phyloP scores from a whole-genome alignment of 495 filamentous ascomycete genomes.

The Hypoxylon trugodes region DNA sequence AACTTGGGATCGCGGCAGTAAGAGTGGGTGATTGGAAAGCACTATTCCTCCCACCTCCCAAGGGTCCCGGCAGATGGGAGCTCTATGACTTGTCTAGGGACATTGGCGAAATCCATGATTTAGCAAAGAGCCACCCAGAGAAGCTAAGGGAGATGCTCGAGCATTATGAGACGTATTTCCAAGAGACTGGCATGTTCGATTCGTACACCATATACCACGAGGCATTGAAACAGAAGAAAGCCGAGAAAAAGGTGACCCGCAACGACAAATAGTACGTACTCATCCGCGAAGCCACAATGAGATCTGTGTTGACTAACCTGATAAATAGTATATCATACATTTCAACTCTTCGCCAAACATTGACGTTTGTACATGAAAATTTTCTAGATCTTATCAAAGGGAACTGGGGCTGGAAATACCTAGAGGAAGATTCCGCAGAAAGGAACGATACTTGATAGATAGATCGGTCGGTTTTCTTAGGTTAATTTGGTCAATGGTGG shows the following conservation, averaged over 20 bases:
- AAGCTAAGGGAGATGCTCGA: conserved; percentile 45
- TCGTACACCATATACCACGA: conserved; percentile 36
- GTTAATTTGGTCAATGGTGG: too few species aligned
- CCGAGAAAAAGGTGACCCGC: not conserved
- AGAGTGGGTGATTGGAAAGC: conserved; percentile 51
- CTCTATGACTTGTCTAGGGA: conserved; percentile 49
- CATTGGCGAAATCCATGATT: conserved; percentile 49
- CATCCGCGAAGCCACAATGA: not conserved
- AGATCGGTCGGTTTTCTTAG: too few species aligned
- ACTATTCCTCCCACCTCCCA: conserved; percentile 41
- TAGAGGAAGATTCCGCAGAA: not conserved
- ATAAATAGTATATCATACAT: conserved; percentile 2
- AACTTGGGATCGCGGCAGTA: conserved; percentile 47
- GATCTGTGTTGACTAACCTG: not conserved
- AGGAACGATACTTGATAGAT: not conserved
- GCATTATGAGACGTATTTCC: conserved; percentile 54
- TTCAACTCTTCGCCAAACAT: conserved; percentile 2
- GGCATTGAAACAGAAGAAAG: conserved; percentile 29
- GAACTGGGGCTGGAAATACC: conserved; percentile 17
- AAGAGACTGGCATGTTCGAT: conserved; percentile 63
- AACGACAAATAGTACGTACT: conserved; percentile 15
- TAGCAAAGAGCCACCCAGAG: conserved; percentile 36
- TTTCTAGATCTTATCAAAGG: conserved; percentile 15
- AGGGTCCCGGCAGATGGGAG: conserved; percentile 39
- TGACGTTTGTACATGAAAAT: conserved; percentile 14